Percentiles rank a stretch among this genome's conserved stretches.
These are phyloP conservation scores for Aspergillus sclerotiicarbonarius DNA, from an alignment of 495 filamentous ascomycete genomes.

Conservation along the genomic window DNA sequence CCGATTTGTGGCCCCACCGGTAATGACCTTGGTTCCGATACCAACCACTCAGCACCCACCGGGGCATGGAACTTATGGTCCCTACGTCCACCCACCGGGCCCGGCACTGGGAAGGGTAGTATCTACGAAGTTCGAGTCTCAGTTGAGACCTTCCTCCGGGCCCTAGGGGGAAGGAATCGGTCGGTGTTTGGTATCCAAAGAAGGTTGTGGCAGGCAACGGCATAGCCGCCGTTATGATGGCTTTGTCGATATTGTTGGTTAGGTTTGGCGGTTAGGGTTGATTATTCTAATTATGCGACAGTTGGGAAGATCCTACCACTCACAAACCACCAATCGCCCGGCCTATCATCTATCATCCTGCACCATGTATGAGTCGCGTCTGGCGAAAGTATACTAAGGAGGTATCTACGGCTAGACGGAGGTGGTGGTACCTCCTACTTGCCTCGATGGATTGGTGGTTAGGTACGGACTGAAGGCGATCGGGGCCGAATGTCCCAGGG, in stretches of 20 bases:
- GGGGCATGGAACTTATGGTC: neutral
- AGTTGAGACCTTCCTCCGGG: neutral
- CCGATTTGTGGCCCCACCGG: conserved; percentile 10
- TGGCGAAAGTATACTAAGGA: neutral
- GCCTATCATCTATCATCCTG: neutral
- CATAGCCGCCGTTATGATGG: neutral
- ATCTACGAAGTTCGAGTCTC: neutral
- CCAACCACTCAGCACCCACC: conserved; percentile 5
- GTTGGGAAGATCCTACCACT: neutral
- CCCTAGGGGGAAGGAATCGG: neutral
- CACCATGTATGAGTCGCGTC: conserved; percentile 1
- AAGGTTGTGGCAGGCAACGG: conserved; percentile 2
- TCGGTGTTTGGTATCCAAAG: neutral
- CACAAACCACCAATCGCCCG: neutral
- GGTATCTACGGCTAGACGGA: neutral
- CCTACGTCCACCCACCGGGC: neutral
- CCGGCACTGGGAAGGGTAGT: neutral
- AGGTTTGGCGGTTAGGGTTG: conserved; percentile 7
- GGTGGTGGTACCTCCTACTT: neutral
- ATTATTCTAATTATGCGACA: neutral
- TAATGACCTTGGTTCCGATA: conserved; percentile 12
- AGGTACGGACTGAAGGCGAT: neutral
- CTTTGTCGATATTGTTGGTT: conserved; percentile 1
- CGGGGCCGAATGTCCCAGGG: neutral
- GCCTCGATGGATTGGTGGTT: neutral